A percentile compares a stretch with the other conserved stretches of the same genome.
These are phyloP conservation scores for Alternaria atra DNA, from an alignment of 2,329 filamentous ascomycete genomes.

Conservation along the genomic window DNA sequence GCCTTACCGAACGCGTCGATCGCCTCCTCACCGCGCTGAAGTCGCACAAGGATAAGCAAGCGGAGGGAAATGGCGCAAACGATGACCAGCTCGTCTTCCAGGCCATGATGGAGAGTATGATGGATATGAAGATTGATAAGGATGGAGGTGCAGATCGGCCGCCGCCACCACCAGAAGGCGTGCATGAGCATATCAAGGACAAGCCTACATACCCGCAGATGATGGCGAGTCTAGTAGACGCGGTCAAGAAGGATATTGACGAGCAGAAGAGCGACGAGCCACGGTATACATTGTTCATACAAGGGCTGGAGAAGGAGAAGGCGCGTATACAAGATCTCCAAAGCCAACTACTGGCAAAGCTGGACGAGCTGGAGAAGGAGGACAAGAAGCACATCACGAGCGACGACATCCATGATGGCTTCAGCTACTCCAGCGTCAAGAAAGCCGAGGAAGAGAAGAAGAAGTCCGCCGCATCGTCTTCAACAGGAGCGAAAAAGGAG, in stretches of 20 bases:
- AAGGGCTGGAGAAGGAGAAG: constrained; percentile 79
- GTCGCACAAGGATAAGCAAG: constrained; percentile 68
- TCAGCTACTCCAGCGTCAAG: constrained; percentile 83
- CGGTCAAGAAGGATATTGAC: constrained; percentile 86
- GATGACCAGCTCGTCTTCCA: constrained; percentile 85
- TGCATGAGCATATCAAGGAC: constrained; percentile 77
- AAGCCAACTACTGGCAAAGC: constrained; percentile 74
- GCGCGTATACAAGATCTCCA: constrained; percentile 81
- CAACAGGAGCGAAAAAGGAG: constrained; percentile 33
- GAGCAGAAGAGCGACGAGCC: constrained; percentile 72
- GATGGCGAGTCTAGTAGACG: constrained; percentile 95
- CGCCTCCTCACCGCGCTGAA: constrained; percentile 77
- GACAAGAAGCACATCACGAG: constrained; percentile 93
- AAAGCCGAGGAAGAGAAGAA: constrained; percentile 29
- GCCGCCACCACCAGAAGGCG: constrained; percentile 79
- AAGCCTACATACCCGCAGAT: constrained; percentile 92
- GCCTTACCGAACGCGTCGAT: constrained; percentile 84
- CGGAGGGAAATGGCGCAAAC: constrained; percentile 52
- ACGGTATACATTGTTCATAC: constrained; percentile 77
- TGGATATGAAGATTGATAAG: constrained; percentile 64
- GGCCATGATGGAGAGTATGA: constrained; percentile 81
- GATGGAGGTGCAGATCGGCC: constrained; percentile 59
- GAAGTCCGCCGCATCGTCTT: constrained; percentile 35
- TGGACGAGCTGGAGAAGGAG: constrained; percentile 83
- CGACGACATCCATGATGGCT: constrained; percentile 86